These are phyloP conservation scores for Sugiyamaella chiloensis DNA, from an alignment of 805 yeast genomes.

Conservation along the genomic window DNA sequence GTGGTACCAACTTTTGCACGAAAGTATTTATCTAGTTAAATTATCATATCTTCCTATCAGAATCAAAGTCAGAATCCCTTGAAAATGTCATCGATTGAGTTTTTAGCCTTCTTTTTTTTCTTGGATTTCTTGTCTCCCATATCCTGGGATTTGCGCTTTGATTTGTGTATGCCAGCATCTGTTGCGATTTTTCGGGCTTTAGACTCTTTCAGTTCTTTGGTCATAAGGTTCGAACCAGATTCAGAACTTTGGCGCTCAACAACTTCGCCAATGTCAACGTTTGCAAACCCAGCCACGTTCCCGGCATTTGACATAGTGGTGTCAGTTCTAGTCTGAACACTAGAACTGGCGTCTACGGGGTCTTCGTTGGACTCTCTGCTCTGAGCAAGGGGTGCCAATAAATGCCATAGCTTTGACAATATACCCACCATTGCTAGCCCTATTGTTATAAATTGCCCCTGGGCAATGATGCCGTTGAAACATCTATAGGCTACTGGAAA, in stretches of 20 bases:
- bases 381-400: slow-evolving; percentile 16
- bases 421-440: slow-evolving; percentile 68
- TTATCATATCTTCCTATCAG: not conserved
- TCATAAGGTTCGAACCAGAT: too few species aligned
- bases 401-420: slow-evolving; percentile 43
- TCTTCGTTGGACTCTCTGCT: not conserved
- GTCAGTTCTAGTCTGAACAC: too few species aligned
- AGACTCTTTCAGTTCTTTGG: too few species aligned
- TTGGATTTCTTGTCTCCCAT: not conserved
- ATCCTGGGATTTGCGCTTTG: not conserved
- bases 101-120: slow-evolving; percentile 47
- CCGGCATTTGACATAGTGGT: too few species aligned
- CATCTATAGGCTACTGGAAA: slow-evolving; percentile 52
- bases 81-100: slow-evolving; percentile 74
- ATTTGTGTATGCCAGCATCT: not conserved
- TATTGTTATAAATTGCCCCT: slow-evolving; percentile 72
- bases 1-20: slow-evolving; percentile 91
- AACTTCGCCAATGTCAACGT: slow-evolving; percentile 25
- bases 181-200: too few species aligned
- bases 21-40: slow-evolving; percentile 36
- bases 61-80: slow-evolving; percentile 38
- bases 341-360: too few species aligned
- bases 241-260: too few species aligned
- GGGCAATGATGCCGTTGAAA: slow-evolving; percentile 63
- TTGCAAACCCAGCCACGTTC: too few species aligned